phyloP scores from a whole-genome alignment of 768 basidiomycete genomes.

The Collybiopsis luxurians region DNA sequence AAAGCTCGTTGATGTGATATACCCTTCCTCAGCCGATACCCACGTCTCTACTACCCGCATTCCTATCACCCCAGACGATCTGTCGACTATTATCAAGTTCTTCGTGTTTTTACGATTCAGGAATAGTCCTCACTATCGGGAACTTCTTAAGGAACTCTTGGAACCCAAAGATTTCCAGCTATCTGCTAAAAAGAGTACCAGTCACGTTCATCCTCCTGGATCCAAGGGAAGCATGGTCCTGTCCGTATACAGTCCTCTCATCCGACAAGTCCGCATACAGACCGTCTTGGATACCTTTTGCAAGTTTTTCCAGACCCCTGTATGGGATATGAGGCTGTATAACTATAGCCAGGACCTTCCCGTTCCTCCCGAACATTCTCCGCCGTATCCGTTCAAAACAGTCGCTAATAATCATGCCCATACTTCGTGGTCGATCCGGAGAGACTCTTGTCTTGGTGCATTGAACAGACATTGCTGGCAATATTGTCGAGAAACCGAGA shows the following conservation, averaged over 20 bases:
- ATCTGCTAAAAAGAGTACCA: slow-evolving; percentile 16
- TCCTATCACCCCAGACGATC: slow-evolving; percentile 23
- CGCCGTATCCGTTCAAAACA: not conserved
- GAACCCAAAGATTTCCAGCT: slow-evolving; percentile 19
- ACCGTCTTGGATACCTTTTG: slow-evolving; percentile 11
- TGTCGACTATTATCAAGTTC: slow-evolving; percentile 45
- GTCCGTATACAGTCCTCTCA: slow-evolving; percentile 8
- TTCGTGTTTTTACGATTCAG: slow-evolving; percentile 58
- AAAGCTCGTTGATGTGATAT: slow-evolving; percentile 32
- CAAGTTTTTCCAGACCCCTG: slow-evolving; percentile 24
- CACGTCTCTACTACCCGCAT: slow-evolving; percentile 22
- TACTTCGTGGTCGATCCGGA: not conserved
- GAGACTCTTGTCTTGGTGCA: slow-evolving; percentile 8
- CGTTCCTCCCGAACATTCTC: not conserved
- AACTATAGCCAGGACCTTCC: slow-evolving; percentile 7
- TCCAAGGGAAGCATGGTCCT: slow-evolving; percentile 23
- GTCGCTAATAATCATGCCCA: not conserved
- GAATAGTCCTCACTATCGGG: slow-evolving; percentile 45
- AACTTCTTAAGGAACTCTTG: slow-evolving; percentile 31
- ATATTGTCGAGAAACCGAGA: slow-evolving; percentile 40
- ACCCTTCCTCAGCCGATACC: slow-evolving; percentile 13
- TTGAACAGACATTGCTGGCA: slow-evolving; percentile 49
- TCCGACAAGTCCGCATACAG: slow-evolving; percentile 6
- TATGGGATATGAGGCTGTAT: not conserved
- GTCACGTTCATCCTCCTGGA: slow-evolving; percentile 11